Conservation (phyloP, 768 basidiomycete genomes). For the Grammothele lineata region DNA sequence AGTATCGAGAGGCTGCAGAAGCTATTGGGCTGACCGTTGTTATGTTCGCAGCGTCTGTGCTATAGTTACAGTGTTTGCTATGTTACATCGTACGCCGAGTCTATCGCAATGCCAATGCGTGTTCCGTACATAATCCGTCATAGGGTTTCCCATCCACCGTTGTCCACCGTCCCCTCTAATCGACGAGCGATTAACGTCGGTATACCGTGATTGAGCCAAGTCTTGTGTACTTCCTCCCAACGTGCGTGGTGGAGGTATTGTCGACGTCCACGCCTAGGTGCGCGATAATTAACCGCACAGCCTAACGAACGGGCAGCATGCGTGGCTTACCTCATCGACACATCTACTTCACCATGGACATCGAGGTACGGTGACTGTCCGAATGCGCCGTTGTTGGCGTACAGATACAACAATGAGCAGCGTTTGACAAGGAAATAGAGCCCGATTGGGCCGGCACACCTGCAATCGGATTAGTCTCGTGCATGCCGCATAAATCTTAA, state of each 20-base stretch:
- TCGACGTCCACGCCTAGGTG: conserved; percentile 72
- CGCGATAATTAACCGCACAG: neutral
- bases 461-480: no score
- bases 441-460: conserved; percentile 87
- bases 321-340: conserved; percentile 74
- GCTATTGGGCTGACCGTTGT: neutral
- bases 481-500: no score
- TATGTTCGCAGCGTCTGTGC: no score
- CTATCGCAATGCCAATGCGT: no score
- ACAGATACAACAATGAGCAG: conserved; percentile 85
- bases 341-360: conserved; percentile 88
- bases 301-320: neutral
- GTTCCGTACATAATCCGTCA: conserved; percentile 33
- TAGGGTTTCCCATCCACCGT: conserved; percentile 91
- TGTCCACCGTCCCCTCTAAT: conserved; percentile 81
- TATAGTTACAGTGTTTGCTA: no score
- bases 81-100: conserved; percentile 1
- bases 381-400: conserved; percentile 87
- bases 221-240: conserved; percentile 88
- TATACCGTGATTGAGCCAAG: conserved; percentile 87
- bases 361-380: conserved; percentile 88
- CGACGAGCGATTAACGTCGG: conserved; percentile 88
- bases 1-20: conserved; percentile 20
- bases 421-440: conserved; percentile 90
- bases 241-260: conserved; percentile 83